Evolutionary conservation across 108 stramenopile genomes (phyloP), one percentile per base, ranked within the genome.

Genomic region (Stephanodiscus triporus): DNA sequence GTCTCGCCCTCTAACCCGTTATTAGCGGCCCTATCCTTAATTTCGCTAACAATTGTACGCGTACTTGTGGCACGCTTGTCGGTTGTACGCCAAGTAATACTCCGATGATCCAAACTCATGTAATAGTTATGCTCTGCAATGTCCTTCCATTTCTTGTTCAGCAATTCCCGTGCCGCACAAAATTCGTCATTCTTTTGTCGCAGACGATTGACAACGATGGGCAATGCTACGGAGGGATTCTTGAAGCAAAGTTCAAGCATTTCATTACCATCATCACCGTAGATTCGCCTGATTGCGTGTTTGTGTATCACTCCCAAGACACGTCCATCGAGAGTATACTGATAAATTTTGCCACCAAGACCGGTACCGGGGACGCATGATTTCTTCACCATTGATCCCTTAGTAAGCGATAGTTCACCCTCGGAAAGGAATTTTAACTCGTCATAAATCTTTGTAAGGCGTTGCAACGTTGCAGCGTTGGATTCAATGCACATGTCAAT

Each of bases 401-500:
- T 73, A 0, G 72, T 73, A 9, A 62, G 68, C 50, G 49, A 43
- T 38, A 45, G 27, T 56, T 95, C 94, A 22, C 80, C 73, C 50
- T 81, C 68, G 2, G 87, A 75, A 13, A 97, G 85, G 48, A 84
- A 72, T 34, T 85, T 72, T 71, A 99, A 94, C 68, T 99, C 98
- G 70, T 97, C 89, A 8, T 89, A 96, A 68, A 99, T 87, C n/a
- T 97, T 97, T 34, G 95, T 92, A 29, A 99, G 79, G 8, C 93
- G 84, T 9, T 82, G 87, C 69, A 98, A 85, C 22, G 97, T 91
- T 40, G 88, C 65, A 16, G 90, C 75, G 77, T 96, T 98, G 19
- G 93, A 89, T 71, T 99, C 99, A 68, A 99, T 97, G 48, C 94
- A 91, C 97, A 99, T 98, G 85, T 99, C 99, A 50, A 99, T 96